phyloP scores from a whole-genome alignment of 2,329 filamentous ascomycete species.

The Ophiocordyceps unilateralis region DNA sequence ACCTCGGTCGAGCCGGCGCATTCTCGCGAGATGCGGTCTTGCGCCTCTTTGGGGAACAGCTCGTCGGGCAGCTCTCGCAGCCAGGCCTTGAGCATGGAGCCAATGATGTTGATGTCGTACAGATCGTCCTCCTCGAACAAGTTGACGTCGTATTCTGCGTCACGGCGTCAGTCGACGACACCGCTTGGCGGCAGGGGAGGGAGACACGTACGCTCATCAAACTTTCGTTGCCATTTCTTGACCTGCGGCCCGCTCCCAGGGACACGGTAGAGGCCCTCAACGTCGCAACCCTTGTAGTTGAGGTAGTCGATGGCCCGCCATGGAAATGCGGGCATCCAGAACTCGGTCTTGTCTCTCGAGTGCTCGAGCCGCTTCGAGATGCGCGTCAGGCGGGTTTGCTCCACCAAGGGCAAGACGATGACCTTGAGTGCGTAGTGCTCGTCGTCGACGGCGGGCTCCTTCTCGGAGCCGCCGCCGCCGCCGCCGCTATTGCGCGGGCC shows the following conservation, averaged over 20 bases:
- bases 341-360: slow-evolving; percentile 89
- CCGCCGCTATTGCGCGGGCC: slow-evolving; percentile 49
- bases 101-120: slow-evolving; percentile 92
- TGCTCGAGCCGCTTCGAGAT: slow-evolving; percentile 81
- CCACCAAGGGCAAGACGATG: slow-evolving; percentile 69
- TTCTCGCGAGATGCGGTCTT: slow-evolving; percentile 64
- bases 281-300: slow-evolving; percentile 85
- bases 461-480: slow-evolving; percentile 52
- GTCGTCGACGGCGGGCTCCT: slow-evolving; percentile 49
- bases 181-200: neutral
- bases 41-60: slow-evolving; percentile 70
- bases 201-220: slow-evolving; percentile 55
- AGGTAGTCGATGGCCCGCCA: slow-evolving; percentile 94
- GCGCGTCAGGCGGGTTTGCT: slow-evolving; percentile 78
- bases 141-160: slow-evolving; percentile 66
- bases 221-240: slow-evolving; percentile 82
- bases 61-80: slow-evolving; percentile 88
- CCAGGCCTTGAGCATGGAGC: slow-evolving; percentile 93
- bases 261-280: slow-evolving; percentile 84
- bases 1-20: slow-evolving; percentile 65
- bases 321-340: slow-evolving; percentile 94
- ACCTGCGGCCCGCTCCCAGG: slow-evolving; percentile 82
- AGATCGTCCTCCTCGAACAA: slow-evolving; percentile 75
- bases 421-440: slow-evolving; percentile 74
- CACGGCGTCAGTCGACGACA: slow-evolving; percentile 6